Percentiles rank a stretch among this genome's conserved stretches.
Conservation (phyloP, 2,329 filamentous ascomycete species). For the Ceratocystis cubensis region DNA sequence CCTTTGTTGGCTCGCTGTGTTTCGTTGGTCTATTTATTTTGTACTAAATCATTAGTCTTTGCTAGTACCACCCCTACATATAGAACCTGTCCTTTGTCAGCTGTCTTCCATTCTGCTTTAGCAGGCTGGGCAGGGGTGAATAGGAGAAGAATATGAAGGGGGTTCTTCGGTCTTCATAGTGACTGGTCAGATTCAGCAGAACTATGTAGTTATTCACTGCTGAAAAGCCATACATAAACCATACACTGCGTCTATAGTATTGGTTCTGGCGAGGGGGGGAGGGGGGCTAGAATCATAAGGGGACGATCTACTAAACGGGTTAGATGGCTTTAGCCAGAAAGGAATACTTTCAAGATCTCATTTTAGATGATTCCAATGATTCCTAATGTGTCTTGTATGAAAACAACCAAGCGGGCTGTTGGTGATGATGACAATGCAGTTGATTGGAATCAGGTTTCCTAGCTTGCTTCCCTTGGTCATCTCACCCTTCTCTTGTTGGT, state of each 20-base stretch:
- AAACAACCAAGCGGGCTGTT: background rate
- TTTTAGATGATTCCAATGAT: too few species aligned
- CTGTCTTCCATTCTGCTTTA: background rate
- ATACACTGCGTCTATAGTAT: background rate
- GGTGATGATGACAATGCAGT: too few species aligned
- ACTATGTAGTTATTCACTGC: background rate
- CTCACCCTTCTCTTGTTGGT: background rate
- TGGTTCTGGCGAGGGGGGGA: background rate
- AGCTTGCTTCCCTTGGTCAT: background rate
- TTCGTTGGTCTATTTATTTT: background rate
- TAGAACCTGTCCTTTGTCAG: background rate
- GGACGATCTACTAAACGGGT: too few species aligned
- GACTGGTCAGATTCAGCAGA: background rate
- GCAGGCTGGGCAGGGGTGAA: background rate
- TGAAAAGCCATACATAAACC: slow-evolving; percentile 8
- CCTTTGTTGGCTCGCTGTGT: background rate
- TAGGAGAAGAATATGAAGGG: background rate
- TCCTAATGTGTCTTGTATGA: too few species aligned
- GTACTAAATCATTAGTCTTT: background rate
- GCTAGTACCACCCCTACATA: slow-evolving; percentile 2
- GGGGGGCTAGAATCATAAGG: too few species aligned
- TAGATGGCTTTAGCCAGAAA: too few species aligned
- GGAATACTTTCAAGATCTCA: too few species aligned
- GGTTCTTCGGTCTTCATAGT: background rate
- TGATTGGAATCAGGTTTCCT: too few species aligned